phyloP scores from a whole-genome alignment of 2,329 filamentous ascomycete genomes.

The Verruconis gallopava region DNA sequence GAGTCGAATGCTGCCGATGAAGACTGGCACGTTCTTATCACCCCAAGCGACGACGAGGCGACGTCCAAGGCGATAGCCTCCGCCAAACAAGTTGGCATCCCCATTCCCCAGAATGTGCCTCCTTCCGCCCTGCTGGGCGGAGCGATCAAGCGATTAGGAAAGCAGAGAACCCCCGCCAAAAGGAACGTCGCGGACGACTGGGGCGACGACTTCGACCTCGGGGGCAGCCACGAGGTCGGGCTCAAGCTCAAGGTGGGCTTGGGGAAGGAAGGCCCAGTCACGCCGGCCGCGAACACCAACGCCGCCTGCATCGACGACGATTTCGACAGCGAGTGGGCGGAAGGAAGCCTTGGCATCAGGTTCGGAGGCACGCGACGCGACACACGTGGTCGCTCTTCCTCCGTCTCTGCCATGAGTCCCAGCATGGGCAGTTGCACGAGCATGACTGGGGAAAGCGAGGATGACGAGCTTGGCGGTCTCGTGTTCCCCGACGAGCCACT shows the following conservation, averaged over 20 bases:
- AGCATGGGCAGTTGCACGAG: slow-evolving; percentile 87
- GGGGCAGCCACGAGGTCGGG: slow-evolving; percentile 7
- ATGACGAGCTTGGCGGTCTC: slow-evolving; percentile 83
- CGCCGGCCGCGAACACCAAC: slow-evolving; percentile 26
- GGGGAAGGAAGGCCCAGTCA: neutral
- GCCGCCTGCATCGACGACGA: slow-evolving; percentile 47
- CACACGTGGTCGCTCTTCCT: slow-evolving; percentile 71
- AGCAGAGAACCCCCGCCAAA: slow-evolving; percentile 28
- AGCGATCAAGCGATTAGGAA: slow-evolving; percentile 79
- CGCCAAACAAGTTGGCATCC: slow-evolving; percentile 80
- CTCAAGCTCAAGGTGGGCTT: slow-evolving; percentile 27
- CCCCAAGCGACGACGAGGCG: slow-evolving; percentile 72
- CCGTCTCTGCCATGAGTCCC: slow-evolving; percentile 78
- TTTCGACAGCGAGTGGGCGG: slow-evolving; percentile 71
- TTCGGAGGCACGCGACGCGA: slow-evolving; percentile 78
- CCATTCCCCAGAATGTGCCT: slow-evolving; percentile 74
- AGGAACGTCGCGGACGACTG: slow-evolving; percentile 36
- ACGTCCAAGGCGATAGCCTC: slow-evolving; percentile 77
- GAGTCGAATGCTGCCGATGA: slow-evolving; percentile 68
- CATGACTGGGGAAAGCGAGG: slow-evolving; percentile 82
- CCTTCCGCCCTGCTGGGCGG: slow-evolving; percentile 82
- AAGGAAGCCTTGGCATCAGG: slow-evolving; percentile 82
- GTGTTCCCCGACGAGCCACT: slow-evolving; percentile 72
- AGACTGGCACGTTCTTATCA: slow-evolving; percentile 75
- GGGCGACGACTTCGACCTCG: slow-evolving; percentile 28